Conservation (phyloP, 768 basidiomycete genomes). For the Cystobasidium ongulense region DNA sequence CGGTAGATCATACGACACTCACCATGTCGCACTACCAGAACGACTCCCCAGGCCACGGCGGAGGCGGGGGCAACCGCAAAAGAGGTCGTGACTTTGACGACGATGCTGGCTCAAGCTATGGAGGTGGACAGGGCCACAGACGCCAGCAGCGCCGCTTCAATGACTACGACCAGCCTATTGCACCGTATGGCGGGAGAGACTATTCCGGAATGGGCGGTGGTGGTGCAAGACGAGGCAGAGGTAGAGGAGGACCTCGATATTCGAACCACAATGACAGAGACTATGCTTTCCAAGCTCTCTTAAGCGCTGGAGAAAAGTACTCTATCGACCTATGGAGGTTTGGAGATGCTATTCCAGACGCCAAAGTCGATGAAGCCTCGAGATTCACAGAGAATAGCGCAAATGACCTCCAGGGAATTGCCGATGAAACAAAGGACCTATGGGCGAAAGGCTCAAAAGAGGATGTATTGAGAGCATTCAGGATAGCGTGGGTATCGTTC, state of each 20-base stretch:
- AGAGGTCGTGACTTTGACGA: conserved; percentile 20
- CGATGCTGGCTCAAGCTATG: not conserved
- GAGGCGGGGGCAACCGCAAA: conserved; percentile 8
- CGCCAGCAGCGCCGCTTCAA: conserved; percentile 5
- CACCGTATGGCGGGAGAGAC: not conserved
- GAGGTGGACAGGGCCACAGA: not conserved
- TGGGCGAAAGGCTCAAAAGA: conserved; percentile 13
- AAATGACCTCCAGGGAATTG: not conserved
- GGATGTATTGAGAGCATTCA: conserved; percentile 10
- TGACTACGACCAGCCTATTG: conserved; percentile 9
- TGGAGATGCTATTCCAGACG: not conserved
- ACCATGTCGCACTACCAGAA: conserved; percentile 3
- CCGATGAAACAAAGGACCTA: not conserved
- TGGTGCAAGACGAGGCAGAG: not conserved
- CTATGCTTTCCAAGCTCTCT: not conserved
- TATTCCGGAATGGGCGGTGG: conserved; percentile 11
- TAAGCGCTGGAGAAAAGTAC: conserved; percentile 27
- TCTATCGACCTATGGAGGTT: conserved; percentile 18
- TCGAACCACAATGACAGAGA: not conserved
- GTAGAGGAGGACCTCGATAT: conserved; percentile 2
- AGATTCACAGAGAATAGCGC: not conserved
- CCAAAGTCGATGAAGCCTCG: not conserved
- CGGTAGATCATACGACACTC: not conserved
- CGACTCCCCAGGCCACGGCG: not conserved
- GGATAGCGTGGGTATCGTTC: not conserved